Conservation (phyloP, 495 filamentous ascomycete genomes). For the Talaromyces thailandensis region DNA sequence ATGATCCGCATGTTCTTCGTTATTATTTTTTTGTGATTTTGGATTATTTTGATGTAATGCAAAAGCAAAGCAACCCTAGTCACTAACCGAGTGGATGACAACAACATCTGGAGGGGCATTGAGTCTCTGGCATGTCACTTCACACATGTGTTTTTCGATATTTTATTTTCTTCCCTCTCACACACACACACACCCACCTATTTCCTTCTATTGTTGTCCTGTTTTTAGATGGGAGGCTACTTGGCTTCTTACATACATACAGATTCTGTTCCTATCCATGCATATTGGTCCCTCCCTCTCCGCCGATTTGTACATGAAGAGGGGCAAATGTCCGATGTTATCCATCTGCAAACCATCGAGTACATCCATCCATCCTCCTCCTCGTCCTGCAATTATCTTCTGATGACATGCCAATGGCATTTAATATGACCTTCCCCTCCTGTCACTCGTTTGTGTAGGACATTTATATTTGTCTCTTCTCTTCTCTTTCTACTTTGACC, state of each 20-base stretch:
- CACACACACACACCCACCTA: neutral
- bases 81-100: constrained; percentile 29
- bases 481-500: neutral
- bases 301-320: constrained; percentile 4
- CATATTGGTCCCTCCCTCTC: neutral
- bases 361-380: neutral
- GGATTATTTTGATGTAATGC: constrained; percentile 8
- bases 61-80: constrained; percentile 16
- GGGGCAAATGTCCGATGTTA: constrained; percentile 2
- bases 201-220: neutral
- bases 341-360: neutral
- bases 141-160: neutral
- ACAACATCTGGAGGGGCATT: constrained; percentile 19
- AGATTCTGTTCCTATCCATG: constrained; percentile 2
- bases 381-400: neutral
- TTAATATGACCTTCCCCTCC: constrained; percentile 5
- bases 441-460: constrained; percentile 7
- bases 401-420: constrained; percentile 1
- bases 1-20: constrained; percentile 33
- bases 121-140: constrained; percentile 11
- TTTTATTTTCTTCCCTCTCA: constrained; percentile 6
- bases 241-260: constrained; percentile 5
- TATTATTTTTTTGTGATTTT: neutral
- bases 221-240: neutral
- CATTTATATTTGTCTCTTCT: neutral